These are phyloP conservation scores for Elaphomyces granulatus DNA, from an alignment of 495 filamentous ascomycete genomes.

Conservation along the genomic window DNA sequence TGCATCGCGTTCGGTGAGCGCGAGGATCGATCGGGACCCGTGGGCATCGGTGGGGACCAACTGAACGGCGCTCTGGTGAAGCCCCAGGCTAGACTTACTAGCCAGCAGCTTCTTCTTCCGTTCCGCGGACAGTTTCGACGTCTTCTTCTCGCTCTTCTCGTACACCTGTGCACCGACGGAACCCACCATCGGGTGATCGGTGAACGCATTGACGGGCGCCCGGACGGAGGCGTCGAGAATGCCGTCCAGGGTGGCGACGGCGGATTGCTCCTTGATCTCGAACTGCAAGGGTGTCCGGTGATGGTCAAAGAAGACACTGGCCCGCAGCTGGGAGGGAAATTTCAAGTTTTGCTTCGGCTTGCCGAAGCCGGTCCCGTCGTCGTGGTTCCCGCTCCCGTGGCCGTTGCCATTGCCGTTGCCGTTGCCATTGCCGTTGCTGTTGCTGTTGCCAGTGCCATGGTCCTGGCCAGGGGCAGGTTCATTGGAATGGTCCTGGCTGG, in stretches of 20 bases:
- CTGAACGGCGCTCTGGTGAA: slow-evolving; percentile 6
- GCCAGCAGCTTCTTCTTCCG: slow-evolving; percentile 12
- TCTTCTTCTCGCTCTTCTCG: slow-evolving; percentile 25
- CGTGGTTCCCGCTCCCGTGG: slow-evolving; percentile 11
- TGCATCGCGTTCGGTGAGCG: background rate
- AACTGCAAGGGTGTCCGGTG: slow-evolving; percentile 45
- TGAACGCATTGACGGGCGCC: slow-evolving; percentile 90
- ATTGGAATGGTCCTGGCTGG: slow-evolving; percentile 1
- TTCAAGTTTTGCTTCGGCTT: slow-evolving; percentile 28
- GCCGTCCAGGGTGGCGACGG: slow-evolving; percentile 78
- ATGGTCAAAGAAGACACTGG: slow-evolving; percentile 78
- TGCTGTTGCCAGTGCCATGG: slow-evolving; percentile 1
- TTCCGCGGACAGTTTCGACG: slow-evolving; percentile 11
- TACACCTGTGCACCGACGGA: slow-evolving; percentile 53
- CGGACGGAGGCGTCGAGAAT: slow-evolving; percentile 88
- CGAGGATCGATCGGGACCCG: background rate
- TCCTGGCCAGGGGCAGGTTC: background rate
- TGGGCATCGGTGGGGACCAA: background rate
- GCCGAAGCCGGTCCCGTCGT: slow-evolving; percentile 3
- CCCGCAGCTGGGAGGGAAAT: slow-evolving; percentile 78
- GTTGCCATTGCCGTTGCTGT: slow-evolving; percentile 9
- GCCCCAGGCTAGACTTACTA: slow-evolving; percentile 13
- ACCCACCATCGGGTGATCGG: slow-evolving; percentile 78
- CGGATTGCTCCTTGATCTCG: slow-evolving; percentile 63
- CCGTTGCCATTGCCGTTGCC: slow-evolving; percentile 7